Percentiles rank a stretch among this genome's conserved stretches.
Conservation (phyloP, 2,329 filamentous ascomycete species). For the Fusarium robinianum region DNA sequence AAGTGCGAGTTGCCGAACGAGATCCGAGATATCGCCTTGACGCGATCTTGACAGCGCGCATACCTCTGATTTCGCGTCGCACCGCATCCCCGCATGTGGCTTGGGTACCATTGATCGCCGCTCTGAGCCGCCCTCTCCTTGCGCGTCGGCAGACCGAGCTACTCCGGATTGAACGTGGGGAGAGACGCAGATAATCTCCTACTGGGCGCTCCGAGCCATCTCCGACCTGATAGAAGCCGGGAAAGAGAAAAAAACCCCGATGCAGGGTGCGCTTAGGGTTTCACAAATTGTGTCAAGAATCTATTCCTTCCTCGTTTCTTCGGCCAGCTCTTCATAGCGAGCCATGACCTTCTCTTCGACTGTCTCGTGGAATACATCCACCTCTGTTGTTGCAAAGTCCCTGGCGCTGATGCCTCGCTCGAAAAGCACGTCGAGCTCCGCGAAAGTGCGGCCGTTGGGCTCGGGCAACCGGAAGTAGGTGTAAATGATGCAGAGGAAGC, state of each 20-base stretch:
- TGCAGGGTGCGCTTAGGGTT: too few species aligned
- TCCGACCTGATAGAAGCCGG: too few species aligned
- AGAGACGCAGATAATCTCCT: too few species aligned
- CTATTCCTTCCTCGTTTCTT: conserved; percentile 26
- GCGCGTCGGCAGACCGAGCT: too few species aligned
- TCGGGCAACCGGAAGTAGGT: conserved; percentile 66
- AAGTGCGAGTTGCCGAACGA: conserved; percentile 29
- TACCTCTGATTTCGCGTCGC: conserved; percentile 6
- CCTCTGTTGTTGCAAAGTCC: conserved; percentile 67
- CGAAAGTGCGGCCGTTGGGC: conserved; percentile 78
- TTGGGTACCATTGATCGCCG: conserved; percentile 2
- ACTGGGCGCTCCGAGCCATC: too few species aligned
- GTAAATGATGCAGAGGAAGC: conserved; percentile 80
- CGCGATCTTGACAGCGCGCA: conserved; percentile 23
- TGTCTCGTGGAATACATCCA: conserved; percentile 59
- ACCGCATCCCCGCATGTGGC: conserved; percentile 18
- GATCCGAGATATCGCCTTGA: conserved; percentile 36
- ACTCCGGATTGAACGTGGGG: too few species aligned
- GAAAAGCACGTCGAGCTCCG: conserved; percentile 84
- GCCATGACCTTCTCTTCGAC: conserved; percentile 55
- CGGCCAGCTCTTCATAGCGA: conserved; percentile 50
- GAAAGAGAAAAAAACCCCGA: too few species aligned
- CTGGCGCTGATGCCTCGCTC: conserved; percentile 72
- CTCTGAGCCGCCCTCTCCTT: too few species aligned
- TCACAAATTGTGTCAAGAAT: conserved; percentile 17